Evolutionary conservation across 805 yeast species (phyloP).

Genomic region (Wickerhamomyces ciferrii): DNA sequence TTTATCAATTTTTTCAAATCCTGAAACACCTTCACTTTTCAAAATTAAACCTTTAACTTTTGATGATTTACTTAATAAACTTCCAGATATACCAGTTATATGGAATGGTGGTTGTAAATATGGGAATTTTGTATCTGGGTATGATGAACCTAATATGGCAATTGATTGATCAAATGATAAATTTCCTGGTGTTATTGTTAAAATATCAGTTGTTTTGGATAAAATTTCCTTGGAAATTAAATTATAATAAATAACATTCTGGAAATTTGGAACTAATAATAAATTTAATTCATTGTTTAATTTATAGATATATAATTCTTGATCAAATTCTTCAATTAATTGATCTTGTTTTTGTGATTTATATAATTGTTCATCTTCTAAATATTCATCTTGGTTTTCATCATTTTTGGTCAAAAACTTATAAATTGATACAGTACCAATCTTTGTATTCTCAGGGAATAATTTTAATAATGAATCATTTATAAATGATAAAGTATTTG

Average conservation of each 20-base stretch:
- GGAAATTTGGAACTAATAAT: slow-evolving; percentile 10
- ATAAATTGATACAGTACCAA: neutral
- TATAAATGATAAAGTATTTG: slow-evolving; percentile 11
- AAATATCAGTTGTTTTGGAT: slow-evolving; percentile 4
- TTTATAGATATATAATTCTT: slow-evolving; percentile 11
- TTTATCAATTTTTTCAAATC: slow-evolving; percentile 47
- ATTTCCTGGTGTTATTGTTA: slow-evolving; percentile 28
- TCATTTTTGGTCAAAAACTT: neutral
- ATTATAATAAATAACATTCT: slow-evolving; percentile 28
- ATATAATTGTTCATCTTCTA: slow-evolving; percentile 46
- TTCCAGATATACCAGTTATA: slow-evolving; percentile 54
- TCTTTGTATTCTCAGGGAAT: neutral
- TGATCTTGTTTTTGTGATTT: slow-evolving; percentile 15
- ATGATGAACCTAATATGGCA: slow-evolving; percentile 5
- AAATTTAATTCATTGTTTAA: slow-evolving; percentile 10
- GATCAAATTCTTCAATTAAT: slow-evolving; percentile 7
- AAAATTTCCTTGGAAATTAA: slow-evolving; percentile 22
- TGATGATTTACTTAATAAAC: slow-evolving; percentile 26
- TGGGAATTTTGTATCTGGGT: slow-evolving; percentile 9
- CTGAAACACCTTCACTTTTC: slow-evolving; percentile 60
- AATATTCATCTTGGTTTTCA: slow-evolving; percentile 24
- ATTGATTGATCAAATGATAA: slow-evolving; percentile 24
- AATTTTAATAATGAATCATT: slow-evolving; percentile 7
- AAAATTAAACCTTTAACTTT: slow-evolving; percentile 21
- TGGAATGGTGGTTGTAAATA: slow-evolving; percentile 54